phyloP scores from a whole-genome alignment of 2,329 filamentous ascomycete species.

The Beauveria bassiana region DNA sequence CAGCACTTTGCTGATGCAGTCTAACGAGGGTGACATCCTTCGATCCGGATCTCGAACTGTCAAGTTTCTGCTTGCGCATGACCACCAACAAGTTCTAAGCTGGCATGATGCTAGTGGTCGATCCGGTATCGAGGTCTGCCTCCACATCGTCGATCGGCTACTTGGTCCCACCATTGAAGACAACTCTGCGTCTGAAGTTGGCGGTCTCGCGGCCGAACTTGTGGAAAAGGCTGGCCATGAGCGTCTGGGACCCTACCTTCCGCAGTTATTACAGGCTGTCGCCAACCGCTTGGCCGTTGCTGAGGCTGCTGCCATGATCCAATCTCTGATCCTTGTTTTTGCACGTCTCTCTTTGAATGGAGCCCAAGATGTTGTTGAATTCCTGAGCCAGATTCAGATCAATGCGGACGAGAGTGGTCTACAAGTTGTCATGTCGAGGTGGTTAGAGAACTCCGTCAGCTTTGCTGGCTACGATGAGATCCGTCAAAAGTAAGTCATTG shows the following conservation, averaged over 20 bases:
- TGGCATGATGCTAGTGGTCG: slow-evolving; percentile 78
- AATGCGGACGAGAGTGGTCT: slow-evolving; percentile 67
- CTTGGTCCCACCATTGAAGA: slow-evolving; percentile 81
- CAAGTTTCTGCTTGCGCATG: slow-evolving; percentile 83
- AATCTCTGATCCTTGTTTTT: slow-evolving; percentile 92
- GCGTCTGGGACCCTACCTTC: slow-evolving; percentile 80
- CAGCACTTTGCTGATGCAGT: slow-evolving; percentile 71
- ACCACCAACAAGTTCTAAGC: slow-evolving; percentile 79
- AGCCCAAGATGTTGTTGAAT: slow-evolving; percentile 83
- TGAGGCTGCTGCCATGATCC: slow-evolving; percentile 81
- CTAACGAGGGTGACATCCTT: slow-evolving; percentile 79
- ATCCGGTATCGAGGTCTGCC: slow-evolving; percentile 77
- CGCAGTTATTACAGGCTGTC: slow-evolving; percentile 81
- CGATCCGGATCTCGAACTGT: slow-evolving; percentile 79
- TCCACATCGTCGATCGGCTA: slow-evolving; percentile 87
- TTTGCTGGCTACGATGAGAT: slow-evolving; percentile 99
- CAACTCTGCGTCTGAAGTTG: slow-evolving; percentile 90
- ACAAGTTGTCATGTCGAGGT: slow-evolving; percentile 83
- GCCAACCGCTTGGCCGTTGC: slow-evolving; percentile 78
- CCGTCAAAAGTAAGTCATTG: slow-evolving; percentile 71
- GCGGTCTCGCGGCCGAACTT: slow-evolving; percentile 84
- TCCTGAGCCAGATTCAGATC: slow-evolving; percentile 78
- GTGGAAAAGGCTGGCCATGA: slow-evolving; percentile 94
- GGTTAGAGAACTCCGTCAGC: slow-evolving; percentile 93
- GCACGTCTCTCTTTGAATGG: slow-evolving; percentile 80